Percentiles rank a stretch among this genome's conserved stretches.
Conservation (phyloP, 208 protist species). For the Tritrichomonas foetus region DNA sequence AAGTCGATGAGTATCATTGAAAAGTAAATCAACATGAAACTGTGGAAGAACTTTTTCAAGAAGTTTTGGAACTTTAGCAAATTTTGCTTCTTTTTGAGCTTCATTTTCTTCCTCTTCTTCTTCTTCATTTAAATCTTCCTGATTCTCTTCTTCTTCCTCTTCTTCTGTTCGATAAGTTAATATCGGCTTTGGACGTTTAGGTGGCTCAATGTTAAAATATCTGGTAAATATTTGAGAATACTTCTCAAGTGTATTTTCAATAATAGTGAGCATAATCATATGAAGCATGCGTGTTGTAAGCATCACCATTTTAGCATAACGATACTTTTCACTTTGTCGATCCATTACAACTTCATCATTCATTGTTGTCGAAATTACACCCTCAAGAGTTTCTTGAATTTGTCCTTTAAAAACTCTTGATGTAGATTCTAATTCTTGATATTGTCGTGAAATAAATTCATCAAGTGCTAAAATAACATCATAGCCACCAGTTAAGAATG, state of each 20-base stretch:
- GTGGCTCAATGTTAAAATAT: too few species aligned
- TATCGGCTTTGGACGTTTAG: too few species aligned
- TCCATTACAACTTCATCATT: background rate
- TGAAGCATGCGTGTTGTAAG: background rate
- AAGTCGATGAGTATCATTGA: background rate
- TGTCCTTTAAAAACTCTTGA: background rate
- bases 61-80: too few species aligned
- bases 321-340: background rate
- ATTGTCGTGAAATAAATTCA: background rate
- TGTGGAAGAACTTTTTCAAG: background rate
- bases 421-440: background rate
- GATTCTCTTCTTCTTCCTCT: too few species aligned
- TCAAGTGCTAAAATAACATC: background rate
- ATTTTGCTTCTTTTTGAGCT: too few species aligned
- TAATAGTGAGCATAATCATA: background rate
- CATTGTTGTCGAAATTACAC: background rate
- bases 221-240: background rate
- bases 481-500: background rate
- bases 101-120: too few species aligned
- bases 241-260: background rate
- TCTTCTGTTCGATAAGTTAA: too few species aligned
- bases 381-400: background rate
- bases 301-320: background rate
- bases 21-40: background rate
- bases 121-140: too few species aligned